Evolutionary conservation across 1,284 basidiomycete species (phyloP).

Genomic region (Meira nashicola): DNA sequence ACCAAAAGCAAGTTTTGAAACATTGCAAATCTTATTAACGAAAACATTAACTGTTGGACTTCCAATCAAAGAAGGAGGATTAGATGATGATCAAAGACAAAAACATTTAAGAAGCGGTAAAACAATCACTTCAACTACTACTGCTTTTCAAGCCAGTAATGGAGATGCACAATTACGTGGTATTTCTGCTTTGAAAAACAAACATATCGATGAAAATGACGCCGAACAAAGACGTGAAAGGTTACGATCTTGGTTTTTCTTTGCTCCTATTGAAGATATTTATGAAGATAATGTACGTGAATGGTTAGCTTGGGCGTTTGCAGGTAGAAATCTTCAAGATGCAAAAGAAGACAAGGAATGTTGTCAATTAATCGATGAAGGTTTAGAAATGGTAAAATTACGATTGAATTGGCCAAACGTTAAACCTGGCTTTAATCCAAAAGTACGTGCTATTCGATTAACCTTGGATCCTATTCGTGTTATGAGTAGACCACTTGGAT

Average conservation of each 20-base stretch:
- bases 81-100: constrained; percentile 10
- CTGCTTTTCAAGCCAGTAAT: not conserved
- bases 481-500: not conserved
- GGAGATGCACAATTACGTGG: not conserved
- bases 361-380: constrained; percentile 15
- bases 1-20: constrained; percentile 9
- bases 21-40: constrained; percentile 12
- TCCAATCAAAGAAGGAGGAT: not conserved
- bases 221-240: constrained; percentile 8
- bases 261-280: constrained; percentile 15
- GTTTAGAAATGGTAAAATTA: constrained; percentile 9
- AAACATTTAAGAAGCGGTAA: not conserved
- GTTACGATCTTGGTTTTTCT: constrained; percentile 19
- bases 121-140: not conserved
- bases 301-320: constrained; percentile 24
- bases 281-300: constrained; percentile 20
- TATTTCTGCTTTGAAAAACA: not conserved
- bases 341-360: constrained; percentile 5
- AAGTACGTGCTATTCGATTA: constrained; percentile 61
- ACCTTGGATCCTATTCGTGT: constrained; percentile 37
- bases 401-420: constrained; percentile 12
- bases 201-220: constrained; percentile 13
- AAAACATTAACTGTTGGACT: constrained; percentile 19
- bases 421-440: constrained; percentile 59
- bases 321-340: constrained; percentile 16